These are phyloP conservation scores for Quercus engelmannii DNA, from an alignment of 306 rosid species.

Conservation along the genomic window DNA sequence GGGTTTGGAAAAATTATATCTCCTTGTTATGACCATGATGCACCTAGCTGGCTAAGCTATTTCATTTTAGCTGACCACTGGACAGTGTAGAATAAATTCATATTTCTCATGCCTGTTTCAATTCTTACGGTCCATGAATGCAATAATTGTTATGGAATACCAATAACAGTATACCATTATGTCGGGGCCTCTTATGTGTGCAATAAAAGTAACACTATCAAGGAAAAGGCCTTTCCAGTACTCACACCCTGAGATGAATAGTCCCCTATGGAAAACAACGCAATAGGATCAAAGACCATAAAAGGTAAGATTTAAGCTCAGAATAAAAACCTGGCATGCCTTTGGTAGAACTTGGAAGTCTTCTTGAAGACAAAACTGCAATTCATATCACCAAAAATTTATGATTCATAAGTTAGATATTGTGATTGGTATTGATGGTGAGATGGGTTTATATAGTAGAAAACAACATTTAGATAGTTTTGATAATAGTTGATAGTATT, in stretches of 20 bases:
- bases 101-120: neutral
- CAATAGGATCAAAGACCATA: neutral
- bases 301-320: neutral
- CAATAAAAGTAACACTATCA: neutral
- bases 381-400: neutral
- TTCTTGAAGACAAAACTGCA: constrained; percentile 70
- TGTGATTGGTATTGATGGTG: no score
- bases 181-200: neutral
- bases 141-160: neutral
- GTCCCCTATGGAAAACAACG: neutral
- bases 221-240: neutral
- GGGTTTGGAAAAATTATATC: neutral
- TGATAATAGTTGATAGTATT: no score
- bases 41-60: neutral
- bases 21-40: neutral
- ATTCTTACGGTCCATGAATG: neutral
- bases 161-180: neutral
- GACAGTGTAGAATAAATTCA: neutral
- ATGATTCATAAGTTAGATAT: no score
- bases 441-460: no score
- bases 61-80: neutral
- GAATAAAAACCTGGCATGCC: constrained; percentile 52
- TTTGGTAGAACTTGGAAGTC: constrained; percentile 62
- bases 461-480: no score
- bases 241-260: neutral